Base-by-base conservation (phyloP, 208 protist species). In the Trichomonas gallinae region DNA sequence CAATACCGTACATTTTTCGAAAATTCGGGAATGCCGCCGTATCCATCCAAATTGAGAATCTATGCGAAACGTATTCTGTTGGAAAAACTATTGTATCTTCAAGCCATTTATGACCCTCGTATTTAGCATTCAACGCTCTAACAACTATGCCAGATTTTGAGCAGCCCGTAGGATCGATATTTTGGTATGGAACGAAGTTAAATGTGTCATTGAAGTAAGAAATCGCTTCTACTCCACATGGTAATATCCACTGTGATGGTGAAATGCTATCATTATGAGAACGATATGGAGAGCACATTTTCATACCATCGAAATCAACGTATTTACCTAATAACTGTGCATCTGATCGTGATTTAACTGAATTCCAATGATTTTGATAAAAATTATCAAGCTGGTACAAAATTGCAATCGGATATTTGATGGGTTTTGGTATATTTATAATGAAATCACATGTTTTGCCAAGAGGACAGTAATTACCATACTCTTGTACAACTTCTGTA, bases 121-220 rank as follows among this genome's bases (percentile, higher is more conserved):
- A 93, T 26, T 34, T 48, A 15, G 0, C 51, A 51, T 93, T 93
- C 26, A 93, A 38, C 13, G 42, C 44, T 34, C 44, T 42, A 10
- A 44, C 40, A 11, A 17, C 6, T 26, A 93, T 93, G 0, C 87
- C 87, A 6, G 44, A 34, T 51, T 38, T 10, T 93, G 40, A 13
- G 45, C 26, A 93, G 17, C 34, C 87, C 26, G 87, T 42, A 0
- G 40, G 40, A 51, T 93, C 31, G 4, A 93, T 17, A 51, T 42
- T 11, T 44, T 46, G 31, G 34, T 44, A 46, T 34, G 40, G 40
- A 38, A 34, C 21, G 6, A 93, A 49, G 1, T 48, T 31, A 93
- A 93, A 93, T n/a, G 87, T 51, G 38, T 93, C 87, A 93, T 93
- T 93, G 31, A 93, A 93, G 17, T 48, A 93, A n/a, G 26, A 49